These are phyloP conservation scores for Starmerella bombi DNA, from an alignment of 805 yeast genomes.

Conservation along the genomic window DNA sequence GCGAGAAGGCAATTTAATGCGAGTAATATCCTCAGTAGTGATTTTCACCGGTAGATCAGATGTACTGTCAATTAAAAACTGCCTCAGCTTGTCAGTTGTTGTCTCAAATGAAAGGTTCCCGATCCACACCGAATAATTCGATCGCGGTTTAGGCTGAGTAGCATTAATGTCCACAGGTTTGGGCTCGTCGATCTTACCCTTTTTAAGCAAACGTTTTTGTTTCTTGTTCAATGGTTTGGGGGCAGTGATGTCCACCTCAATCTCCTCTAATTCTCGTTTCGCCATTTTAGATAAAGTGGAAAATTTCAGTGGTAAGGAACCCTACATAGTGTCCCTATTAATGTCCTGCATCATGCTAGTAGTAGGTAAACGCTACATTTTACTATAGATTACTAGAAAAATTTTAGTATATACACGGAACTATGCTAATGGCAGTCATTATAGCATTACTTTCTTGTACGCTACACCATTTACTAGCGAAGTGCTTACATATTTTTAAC, in stretches of 20 bases:
- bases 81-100: slow-evolving; percentile 53
- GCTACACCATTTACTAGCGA: too few relatives aligned
- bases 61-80: slow-evolving; percentile 47
- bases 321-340: too few relatives aligned
- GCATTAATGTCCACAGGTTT: slow-evolving; percentile 24
- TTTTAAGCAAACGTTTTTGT: slow-evolving; percentile 73
- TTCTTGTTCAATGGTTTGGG: slow-evolving; percentile 82
- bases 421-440: too few relatives aligned
- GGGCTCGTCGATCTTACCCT: slow-evolving; percentile 33
- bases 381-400: too few relatives aligned
- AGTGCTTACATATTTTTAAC: too few relatives aligned
- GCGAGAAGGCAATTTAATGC: slow-evolving; percentile 70
- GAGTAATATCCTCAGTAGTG: slow-evolving; percentile 45
- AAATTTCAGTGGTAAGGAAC: not conserved
- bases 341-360: too few relatives aligned
- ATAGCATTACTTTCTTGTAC: too few relatives aligned
- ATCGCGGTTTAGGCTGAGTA: slow-evolving; percentile 17
- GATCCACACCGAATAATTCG: slow-evolving; percentile 66
- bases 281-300: too few relatives aligned
- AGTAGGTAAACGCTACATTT: too few relatives aligned
- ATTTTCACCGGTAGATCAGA: slow-evolving; percentile 26
- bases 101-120: slow-evolving; percentile 87
- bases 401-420: too few relatives aligned
- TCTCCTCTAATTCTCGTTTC: slow-evolving; percentile 27
- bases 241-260: slow-evolving; percentile 35